A percentile compares a stretch with the other conserved stretches of the same genome.
Evolutionary conservation across 495 filamentous ascomycete genomes (phyloP).

Genomic region (Copromyces sp.): DNA sequence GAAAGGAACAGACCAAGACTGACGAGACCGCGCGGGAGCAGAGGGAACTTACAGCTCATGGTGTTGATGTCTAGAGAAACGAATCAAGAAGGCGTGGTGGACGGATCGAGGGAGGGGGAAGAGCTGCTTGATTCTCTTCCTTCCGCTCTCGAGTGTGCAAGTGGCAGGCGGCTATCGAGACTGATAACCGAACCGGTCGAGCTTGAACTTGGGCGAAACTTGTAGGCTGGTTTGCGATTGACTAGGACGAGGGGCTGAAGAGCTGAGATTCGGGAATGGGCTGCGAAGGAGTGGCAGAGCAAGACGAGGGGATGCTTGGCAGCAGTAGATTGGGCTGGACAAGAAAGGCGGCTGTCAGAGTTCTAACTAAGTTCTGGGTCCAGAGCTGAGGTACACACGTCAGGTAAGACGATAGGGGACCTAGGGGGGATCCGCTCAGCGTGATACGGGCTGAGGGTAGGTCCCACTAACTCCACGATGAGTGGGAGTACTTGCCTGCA

Average conservation of each 20-base stretch:
- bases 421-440: background rate
- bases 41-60: conserved; percentile 31
- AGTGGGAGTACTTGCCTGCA: background rate
- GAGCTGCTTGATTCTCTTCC: conserved; percentile 1
- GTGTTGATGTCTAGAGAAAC: conserved; percentile 14
- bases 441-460: background rate
- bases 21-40: conserved; percentile 13
- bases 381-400: background rate
- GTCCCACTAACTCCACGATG: background rate
- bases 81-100: conserved; percentile 3
- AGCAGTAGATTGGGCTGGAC: conserved; percentile 19
- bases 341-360: conserved; percentile 1
- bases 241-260: conserved; percentile 14
- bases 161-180: background rate
- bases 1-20: conserved; percentile 15
- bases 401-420: background rate
- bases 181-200: background rate
- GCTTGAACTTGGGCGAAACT: background rate
- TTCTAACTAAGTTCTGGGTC: background rate
- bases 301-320: conserved; percentile 11
- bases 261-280: conserved; percentile 14
- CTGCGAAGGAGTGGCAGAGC: conserved; percentile 10
- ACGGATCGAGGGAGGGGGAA: background rate
- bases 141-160: conserved; percentile 4
- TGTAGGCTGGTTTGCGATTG: background rate